Conservation (phyloP, 2,329 filamentous ascomycete genomes). For the Plenodomus biglobosus region DNA sequence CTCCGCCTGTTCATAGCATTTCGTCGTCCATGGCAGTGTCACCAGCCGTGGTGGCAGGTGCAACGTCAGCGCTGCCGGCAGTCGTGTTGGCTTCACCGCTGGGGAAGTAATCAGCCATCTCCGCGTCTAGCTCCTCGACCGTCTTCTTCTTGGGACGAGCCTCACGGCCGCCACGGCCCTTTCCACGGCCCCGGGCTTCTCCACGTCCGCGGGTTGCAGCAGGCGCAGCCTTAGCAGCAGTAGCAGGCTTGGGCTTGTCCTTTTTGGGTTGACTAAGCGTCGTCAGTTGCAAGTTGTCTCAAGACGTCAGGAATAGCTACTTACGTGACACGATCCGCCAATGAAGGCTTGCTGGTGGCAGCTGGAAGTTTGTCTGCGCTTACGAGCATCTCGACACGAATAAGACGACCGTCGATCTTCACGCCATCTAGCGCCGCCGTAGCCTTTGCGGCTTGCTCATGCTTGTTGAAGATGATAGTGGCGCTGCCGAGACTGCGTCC, state of each 20-base stretch:
- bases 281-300: conserved; percentile 7
- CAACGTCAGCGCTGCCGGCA: conserved; percentile 49
- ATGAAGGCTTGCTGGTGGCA: conserved; percentile 65
- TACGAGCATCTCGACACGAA: conserved; percentile 95
- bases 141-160: conserved; percentile 84
- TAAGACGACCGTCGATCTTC: conserved; percentile 83
- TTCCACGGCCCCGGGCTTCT: conserved; percentile 50
- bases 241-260: conserved; percentile 68
- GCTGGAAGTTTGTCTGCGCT: conserved; percentile 72
- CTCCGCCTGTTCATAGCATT: conserved; percentile 33
- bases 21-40: conserved; percentile 47
- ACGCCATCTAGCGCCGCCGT: conserved; percentile 83
- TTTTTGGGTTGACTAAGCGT: conserved; percentile 63
- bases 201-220: conserved; percentile 48
- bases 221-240: conserved; percentile 67
- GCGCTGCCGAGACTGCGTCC: conserved; percentile 90
- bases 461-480: conserved; percentile 80
- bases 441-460: conserved; percentile 81
- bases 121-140: conserved; percentile 89
- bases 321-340: conserved; percentile 83
- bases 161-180: conserved; percentile 48
- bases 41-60: conserved; percentile 45
- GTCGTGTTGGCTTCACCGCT: conserved; percentile 48
- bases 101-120: conserved; percentile 96
- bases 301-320: conserved; percentile 32